Evolutionary conservation across 1,284 basidiomycete genomes (phyloP), one percentile per base, ranked within the genome.

Genomic region (Ustilago sp.): DNA sequence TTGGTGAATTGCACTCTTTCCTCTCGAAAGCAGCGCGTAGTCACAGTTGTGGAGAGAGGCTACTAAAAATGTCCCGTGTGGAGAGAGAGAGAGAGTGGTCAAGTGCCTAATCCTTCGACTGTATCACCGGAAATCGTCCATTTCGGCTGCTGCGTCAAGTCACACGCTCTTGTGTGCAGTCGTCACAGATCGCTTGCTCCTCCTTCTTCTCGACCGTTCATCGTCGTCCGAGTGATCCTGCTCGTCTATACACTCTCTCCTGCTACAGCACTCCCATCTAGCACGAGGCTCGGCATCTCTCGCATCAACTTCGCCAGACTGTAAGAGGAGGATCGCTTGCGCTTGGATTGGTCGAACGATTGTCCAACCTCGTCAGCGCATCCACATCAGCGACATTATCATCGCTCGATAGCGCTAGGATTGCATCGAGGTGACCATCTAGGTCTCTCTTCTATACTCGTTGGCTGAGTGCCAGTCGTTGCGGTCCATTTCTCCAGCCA

Each of bases 141-240:
- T 31, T 35, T 43, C n/a, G 8, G 51, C 34, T 53, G 60, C n/a
- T 50, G 60, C 59, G 43, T 60, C 47, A 47, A 60, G 58, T 55
- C 58, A 60, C 58, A 66, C 57, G 48, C 57, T 32, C 28, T 11
- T 12, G 43, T 63, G 61, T 69, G 62, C 57, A 63, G 61, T 60
- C 47, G 13, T 39, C 34, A 45, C 5, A 45, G 43, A 45, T 45
- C 5, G 43, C 7, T 45, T 19, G 43, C 17, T 45, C 11, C n/a
- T 51, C 31, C 51, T 35, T 48, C 36, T 43, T 61, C 59, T 53
- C 23, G 31, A 43, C 34, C 38, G 36, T 31, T 54, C 66, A 62
- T 63, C 66, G 36, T 52, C 58, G 35, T 67, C 64, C 59, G 59
- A 61, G 64, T 38, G 23, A 52, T 61, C 53, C 59, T 39, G 45